These are phyloP conservation scores for Agroathelia rolfsii DNA, from an alignment of 1,284 basidiomycete genomes.

Conservation along the genomic window DNA sequence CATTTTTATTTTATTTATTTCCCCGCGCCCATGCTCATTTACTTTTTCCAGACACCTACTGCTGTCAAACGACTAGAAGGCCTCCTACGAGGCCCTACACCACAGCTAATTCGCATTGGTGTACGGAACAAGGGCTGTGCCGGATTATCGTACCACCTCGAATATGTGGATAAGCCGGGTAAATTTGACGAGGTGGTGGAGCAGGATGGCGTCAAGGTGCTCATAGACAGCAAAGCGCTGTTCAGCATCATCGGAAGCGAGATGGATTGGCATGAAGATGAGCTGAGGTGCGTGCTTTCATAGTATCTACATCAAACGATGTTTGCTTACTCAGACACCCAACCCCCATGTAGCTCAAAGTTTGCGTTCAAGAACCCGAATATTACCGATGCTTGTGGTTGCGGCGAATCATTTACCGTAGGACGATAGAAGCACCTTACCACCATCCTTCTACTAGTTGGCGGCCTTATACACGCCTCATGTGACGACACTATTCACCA, in stretches of 20 bases:
- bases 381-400: conserved; percentile 88
- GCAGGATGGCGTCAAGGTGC: conserved; percentile 87
- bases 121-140: conserved; percentile 99
- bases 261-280: conserved; percentile 98
- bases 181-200: conserved; percentile 98
- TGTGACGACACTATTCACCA: too few relatives aligned
- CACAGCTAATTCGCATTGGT: conserved; percentile 89
- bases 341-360: conserved; percentile 62
- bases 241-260: conserved; percentile 98
- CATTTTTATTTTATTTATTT: too few relatives aligned
- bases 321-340: too few relatives aligned
- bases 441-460: too few relatives aligned
- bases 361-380: conserved; percentile 90
- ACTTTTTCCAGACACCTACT: conserved; percentile 55
- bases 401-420: conserved; percentile 83
- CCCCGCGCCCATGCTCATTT: conserved; percentile 2
- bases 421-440: too few relatives aligned
- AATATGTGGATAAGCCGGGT: conserved; percentile 87
- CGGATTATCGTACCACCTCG: conserved; percentile 93
- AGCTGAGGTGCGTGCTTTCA: conserved; percentile 52
- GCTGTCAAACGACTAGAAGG: conserved; percentile 68
- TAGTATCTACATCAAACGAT: too few relatives aligned
- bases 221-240: conserved; percentile 95
- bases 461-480: too few relatives aligned
- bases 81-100: conserved; percentile 71